These are phyloP conservation scores for Zoysia pacifica DNA, from an alignment of 176 grass and related monocot species.

Conservation along the genomic window DNA sequence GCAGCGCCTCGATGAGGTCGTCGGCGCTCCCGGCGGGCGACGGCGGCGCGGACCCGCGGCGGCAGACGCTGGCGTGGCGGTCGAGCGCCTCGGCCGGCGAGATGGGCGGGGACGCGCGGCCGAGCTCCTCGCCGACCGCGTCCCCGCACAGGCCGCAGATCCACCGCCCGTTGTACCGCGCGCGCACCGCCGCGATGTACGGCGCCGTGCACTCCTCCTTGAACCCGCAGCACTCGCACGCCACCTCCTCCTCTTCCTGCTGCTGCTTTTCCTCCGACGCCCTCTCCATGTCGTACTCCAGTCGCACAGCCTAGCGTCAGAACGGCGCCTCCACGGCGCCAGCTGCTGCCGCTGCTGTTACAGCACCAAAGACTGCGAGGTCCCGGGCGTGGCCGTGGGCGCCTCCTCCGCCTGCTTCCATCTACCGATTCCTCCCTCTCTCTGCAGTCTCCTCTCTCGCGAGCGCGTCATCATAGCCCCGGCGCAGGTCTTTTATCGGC, in stretches of 20 bases:
- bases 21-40: slow-evolving; percentile 47
- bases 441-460: background rate
- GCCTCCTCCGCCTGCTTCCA: slow-evolving; percentile 6
- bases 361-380: background rate
- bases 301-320: background rate
- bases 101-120: slow-evolving; percentile 51
- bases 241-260: slow-evolving; percentile 45
- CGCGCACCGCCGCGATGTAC: slow-evolving; percentile 64
- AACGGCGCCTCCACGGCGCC: slow-evolving; percentile 12
- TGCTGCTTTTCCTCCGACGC: background rate
- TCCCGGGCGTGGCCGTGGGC: background rate
- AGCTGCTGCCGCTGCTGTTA: background rate
- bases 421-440: background rate
- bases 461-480: background rate
- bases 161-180: slow-evolving; percentile 63
- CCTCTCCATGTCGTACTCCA: slow-evolving; percentile 34
- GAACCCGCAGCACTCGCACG: slow-evolving; percentile 87
- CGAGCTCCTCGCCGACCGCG: slow-evolving; percentile 72
- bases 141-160: slow-evolving; percentile 84
- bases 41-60: slow-evolving; percentile 39
- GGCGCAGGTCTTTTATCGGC: slow-evolving; percentile 8
- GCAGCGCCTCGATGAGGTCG: slow-evolving; percentile 61
- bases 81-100: slow-evolving; percentile 74
- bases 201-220: slow-evolving; percentile 83
- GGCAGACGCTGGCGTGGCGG: slow-evolving; percentile 64